Conservation (phyloP, 257 asterid genomes). For the Penstemon davidsonii region DNA sequence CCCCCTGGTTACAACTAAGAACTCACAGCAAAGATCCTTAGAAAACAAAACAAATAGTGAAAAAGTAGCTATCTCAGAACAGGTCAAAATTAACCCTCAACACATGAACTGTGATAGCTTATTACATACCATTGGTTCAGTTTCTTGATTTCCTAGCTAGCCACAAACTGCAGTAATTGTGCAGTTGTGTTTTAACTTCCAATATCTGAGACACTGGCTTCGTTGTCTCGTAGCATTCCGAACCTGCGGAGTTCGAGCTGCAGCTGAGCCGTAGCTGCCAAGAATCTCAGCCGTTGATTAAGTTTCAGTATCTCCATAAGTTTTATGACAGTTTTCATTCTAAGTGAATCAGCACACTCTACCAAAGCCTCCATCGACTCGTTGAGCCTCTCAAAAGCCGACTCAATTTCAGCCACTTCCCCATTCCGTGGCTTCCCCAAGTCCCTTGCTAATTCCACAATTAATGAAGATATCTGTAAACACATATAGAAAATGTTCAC, state of each 20-base stretch:
- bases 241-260: slow-evolving; percentile 27
- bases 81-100: no score
- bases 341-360: slow-evolving; percentile 35
- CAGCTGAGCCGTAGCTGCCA: slow-evolving; percentile 28
- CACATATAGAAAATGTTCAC: neutral
- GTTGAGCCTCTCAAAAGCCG: slow-evolving; percentile 9
- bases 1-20: no score
- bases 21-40: no score
- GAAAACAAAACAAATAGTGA: no score
- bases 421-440: slow-evolving; percentile 19
- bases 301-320: slow-evolving; percentile 32
- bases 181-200: neutral
- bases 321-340: slow-evolving; percentile 22
- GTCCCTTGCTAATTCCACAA: slow-evolving; percentile 14
- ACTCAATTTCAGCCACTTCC: neutral
- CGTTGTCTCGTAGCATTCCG: slow-evolving; percentile 30
- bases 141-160: neutral
- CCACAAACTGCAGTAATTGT: no score
- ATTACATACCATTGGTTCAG: no score
- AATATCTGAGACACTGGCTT: neutral
- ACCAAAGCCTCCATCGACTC: slow-evolving; percentile 31
- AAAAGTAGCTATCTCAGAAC: no score
- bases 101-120: no score
- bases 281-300: slow-evolving; percentile 28
- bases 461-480: slow-evolving; percentile 22